Base-by-base conservation (phyloP, 306 rosid species). In the Prunus mume region DNA sequence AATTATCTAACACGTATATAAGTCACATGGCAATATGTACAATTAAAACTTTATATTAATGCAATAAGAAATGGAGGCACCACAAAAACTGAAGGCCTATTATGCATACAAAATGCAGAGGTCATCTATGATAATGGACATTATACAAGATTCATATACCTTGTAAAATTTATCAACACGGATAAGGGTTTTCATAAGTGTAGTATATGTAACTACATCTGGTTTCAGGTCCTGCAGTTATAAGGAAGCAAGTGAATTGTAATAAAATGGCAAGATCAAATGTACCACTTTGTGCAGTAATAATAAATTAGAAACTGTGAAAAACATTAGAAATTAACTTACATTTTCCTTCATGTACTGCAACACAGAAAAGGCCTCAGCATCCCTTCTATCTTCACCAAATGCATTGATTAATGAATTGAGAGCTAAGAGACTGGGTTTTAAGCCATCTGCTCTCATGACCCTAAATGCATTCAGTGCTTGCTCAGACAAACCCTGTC, bases 151-250 rank as follows among this genome's bases (percentile, higher is more conserved):
- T 62, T 63, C 58, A 38, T 20, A 27, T 84, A 94, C 98, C 97
- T 91, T 85, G 65, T 81, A 71, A 82, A 79, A 87, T 86, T 91
- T 94, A 27, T 87, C 97, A 25, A 87, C 97, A 24, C 93, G 96
- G 72, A 91, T 85, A 83, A 94, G 82, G 72, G 94, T 86, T 89
- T 94, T 91, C 96, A 93, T 93, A 28, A 93, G 97, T 0, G 98
- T 93, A n/a, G 98, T 93, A 78, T 88, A 93, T n/a, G 98, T 90
- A 49, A 93, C 85, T 60, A 93, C 98, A 80, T 93, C 98, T 68
- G 97, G 94, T 79, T 91, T 88, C 79, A 94, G 69, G 43, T 71
- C 87, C 97, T 93, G 96, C 87, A 81, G 76, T 83, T 70, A 65
- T 50, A 65, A 64, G 30, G 71, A 83, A 66, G 78, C 76, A 80